Conservation (phyloP, 257 asterid genomes). For the Capsicum baccatum region DNA sequence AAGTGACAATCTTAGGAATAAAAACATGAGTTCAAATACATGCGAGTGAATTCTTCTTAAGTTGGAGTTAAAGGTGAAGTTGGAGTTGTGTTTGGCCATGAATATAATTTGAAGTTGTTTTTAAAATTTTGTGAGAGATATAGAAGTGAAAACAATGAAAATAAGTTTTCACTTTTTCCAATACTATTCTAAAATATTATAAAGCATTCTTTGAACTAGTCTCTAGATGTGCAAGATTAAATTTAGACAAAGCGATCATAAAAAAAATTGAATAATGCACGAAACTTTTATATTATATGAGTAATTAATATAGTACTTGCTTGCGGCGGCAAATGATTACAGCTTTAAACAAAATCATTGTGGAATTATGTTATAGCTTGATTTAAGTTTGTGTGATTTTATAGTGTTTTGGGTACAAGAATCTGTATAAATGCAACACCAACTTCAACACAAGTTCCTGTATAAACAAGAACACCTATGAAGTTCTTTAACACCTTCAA, state of each 20-base stretch:
- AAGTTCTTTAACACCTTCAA: too few species aligned
- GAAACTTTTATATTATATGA: neutral
- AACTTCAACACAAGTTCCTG: too few species aligned
- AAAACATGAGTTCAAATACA: too few species aligned
- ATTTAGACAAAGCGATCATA: neutral
- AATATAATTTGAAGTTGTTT: too few species aligned
- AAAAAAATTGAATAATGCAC: neutral
- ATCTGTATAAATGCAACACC: too few species aligned
- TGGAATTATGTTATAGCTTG: neutral
- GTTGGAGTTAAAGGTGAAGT: neutral
- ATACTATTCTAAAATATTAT: neutral
- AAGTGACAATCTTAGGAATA: neutral
- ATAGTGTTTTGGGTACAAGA: too few species aligned
- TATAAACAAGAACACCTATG: too few species aligned
- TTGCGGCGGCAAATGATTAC: neutral
- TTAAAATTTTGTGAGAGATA: too few species aligned
- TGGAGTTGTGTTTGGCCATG: too few species aligned
- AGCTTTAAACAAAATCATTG: neutral
- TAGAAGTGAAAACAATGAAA: too few species aligned
- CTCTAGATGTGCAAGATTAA: neutral
- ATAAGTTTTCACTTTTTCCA: neutral
- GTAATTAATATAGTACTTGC: constrained; percentile 11
- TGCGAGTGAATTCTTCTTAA: too few species aligned
- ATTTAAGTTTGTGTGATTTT: neutral
- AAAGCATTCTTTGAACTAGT: neutral